Percentiles rank a stretch among this genome's conserved stretches.
Conservation (phyloP, 495 filamentous ascomycete species). For the Parathielavia hyrcaniae region DNA sequence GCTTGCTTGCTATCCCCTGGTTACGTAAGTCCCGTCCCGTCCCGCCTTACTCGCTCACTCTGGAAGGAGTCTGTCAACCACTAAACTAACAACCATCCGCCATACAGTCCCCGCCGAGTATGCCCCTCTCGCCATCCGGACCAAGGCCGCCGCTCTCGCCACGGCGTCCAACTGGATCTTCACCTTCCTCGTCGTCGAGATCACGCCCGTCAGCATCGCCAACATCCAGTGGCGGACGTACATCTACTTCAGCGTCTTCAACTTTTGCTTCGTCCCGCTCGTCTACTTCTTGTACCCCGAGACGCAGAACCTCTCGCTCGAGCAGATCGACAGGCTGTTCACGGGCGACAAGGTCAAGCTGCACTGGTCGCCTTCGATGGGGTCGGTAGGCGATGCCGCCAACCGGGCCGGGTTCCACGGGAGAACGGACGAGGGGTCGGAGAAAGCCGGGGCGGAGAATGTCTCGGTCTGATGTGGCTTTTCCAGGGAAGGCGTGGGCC, state of each 20-base stretch:
- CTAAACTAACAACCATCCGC: background rate
- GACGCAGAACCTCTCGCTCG: constrained; percentile 30
- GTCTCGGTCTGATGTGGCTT: background rate
- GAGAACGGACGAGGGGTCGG: background rate
- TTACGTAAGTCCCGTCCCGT: constrained; percentile 31
- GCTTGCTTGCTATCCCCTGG: constrained; percentile 53
- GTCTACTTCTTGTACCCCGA: constrained; percentile 57
- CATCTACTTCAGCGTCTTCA: constrained; percentile 58
- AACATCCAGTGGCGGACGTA: constrained; percentile 57
- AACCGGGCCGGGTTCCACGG: background rate
- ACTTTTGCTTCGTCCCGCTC: constrained; percentile 53
- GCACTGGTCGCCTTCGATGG: background rate
- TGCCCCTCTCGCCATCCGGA: constrained; percentile 25
- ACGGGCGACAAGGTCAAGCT: constrained; percentile 5
- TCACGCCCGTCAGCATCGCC: constrained; percentile 56
- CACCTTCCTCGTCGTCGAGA: constrained; percentile 37
- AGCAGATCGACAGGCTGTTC: constrained; percentile 1
- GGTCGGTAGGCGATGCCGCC: background rate
- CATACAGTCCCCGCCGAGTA: constrained; percentile 1
- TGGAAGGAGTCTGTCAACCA: background rate
- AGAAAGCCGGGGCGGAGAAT: background rate
- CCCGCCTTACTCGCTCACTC: no score
- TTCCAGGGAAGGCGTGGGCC: background rate
- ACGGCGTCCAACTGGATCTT: constrained; percentile 60
- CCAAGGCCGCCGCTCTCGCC: constrained; percentile 50